Evolutionary conservation across 805 yeast species (phyloP).

Genomic region (Zygosaccharomyces siamensis): DNA sequence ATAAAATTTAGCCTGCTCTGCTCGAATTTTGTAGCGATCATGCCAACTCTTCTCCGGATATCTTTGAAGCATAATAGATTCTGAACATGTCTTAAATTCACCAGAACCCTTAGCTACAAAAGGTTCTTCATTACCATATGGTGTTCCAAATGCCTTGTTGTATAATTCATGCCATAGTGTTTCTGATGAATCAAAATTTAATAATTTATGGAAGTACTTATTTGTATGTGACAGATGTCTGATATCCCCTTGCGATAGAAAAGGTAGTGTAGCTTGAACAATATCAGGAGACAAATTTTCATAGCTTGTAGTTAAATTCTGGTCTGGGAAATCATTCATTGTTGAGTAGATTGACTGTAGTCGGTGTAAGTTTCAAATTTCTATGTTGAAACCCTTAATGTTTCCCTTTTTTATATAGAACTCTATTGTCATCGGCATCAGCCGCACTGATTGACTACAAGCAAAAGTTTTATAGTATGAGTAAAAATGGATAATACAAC

Average conservation of each 20-base stretch:
- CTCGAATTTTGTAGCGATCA: conserved; percentile 23
- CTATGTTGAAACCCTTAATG: not conserved
- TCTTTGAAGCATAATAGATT: conserved; percentile 20
- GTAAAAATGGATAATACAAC: not conserved
- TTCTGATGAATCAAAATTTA: conserved; percentile 24
- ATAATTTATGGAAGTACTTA: conserved; percentile 28
- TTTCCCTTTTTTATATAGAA: not conserved
- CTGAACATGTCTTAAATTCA: conserved; percentile 27
- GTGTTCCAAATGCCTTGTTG: conserved; percentile 27
- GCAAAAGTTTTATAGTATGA: not conserved
- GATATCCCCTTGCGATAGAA: conserved; percentile 26
- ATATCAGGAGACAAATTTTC: conserved; percentile 31
- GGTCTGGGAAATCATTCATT: not conserved
- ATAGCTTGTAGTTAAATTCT: conserved; percentile 1
- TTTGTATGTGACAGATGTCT: conserved; percentile 32
- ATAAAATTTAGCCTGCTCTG: conserved; percentile 21
- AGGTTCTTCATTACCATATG: conserved; percentile 31
- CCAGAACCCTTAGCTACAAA: conserved; percentile 17
- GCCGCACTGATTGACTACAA: conserved; percentile 1
- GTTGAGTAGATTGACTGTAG: not conserved
- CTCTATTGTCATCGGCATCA: not conserved
- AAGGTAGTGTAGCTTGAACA: conserved; percentile 29
- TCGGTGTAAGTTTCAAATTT: not conserved
- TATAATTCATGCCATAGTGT: conserved; percentile 33
- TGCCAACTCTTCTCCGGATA: conserved; percentile 26